A percentile compares a stretch with the other conserved stretches of the same genome.
Evolutionary conservation across 495 filamentous ascomycete species (phyloP).

Genomic region (Penicillium fimorum): DNA sequence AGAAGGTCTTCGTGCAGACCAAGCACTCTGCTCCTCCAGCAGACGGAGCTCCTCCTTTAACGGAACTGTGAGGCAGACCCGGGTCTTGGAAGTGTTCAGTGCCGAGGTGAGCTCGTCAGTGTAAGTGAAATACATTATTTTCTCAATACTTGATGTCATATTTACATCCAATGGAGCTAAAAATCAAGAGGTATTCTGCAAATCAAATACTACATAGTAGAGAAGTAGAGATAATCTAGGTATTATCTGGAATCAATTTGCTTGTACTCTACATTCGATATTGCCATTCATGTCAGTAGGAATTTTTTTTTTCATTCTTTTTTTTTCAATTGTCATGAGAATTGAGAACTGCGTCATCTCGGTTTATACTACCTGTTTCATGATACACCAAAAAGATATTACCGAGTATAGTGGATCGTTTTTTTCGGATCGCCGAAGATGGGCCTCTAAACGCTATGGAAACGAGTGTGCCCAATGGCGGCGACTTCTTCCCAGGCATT

Average conservation of each 20-base stretch:
- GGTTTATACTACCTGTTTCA: background rate
- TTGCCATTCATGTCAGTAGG: background rate
- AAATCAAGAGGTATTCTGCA: background rate
- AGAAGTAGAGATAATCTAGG: background rate
- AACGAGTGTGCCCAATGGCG: constrained; percentile 3
- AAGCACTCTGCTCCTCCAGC: constrained; percentile 56
- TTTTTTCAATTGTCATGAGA: no score
- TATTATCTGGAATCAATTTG: background rate
- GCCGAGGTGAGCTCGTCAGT: background rate
- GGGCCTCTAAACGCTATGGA: background rate
- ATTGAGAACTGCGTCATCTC: background rate
- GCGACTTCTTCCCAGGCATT: background rate
- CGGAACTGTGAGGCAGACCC: constrained; percentile 13
- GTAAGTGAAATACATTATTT: background rate
- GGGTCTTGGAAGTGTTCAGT: background rate
- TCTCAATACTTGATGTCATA: background rate
- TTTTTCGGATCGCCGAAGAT: constrained; percentile 1
- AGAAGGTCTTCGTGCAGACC: constrained; percentile 67
- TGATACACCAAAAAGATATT: background rate
- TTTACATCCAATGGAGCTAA: background rate
- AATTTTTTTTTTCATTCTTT: no score
- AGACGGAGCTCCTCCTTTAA: constrained; percentile 52
- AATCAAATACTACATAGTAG: background rate
- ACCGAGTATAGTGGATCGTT: background rate
- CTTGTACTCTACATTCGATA: background rate